Percentiles rank a stretch among this genome's conserved stretches.
Evolutionary conservation across 1,284 basidiomycete genomes (phyloP).

Genomic region (Tilletiopsis washingtonensis): DNA sequence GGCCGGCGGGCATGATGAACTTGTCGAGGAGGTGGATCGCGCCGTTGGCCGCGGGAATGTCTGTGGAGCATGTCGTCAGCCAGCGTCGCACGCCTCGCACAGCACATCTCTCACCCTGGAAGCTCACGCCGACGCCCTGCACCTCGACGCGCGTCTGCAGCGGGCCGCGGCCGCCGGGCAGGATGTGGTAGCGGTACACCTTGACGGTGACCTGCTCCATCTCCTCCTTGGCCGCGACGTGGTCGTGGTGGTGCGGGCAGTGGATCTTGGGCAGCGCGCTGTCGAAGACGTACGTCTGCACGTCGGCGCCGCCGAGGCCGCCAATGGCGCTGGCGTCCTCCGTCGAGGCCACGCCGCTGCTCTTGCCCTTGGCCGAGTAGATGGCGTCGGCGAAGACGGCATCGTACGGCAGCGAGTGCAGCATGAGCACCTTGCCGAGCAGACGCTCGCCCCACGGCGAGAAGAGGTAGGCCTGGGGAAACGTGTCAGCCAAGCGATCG

Average conservation of each 20-base stretch:
- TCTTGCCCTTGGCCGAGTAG: constrained; percentile 29
- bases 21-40: constrained; percentile 57
- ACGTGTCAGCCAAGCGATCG: no score
- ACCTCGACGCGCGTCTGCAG: constrained; percentile 54
- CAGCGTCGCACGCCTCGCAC: no score
- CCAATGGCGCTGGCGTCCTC: constrained; percentile 16
- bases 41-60: constrained; percentile 59
- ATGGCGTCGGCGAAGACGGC: constrained; percentile 57
- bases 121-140: constrained; percentile 53
- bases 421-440: constrained; percentile 60
- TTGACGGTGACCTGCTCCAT: constrained; percentile 28
- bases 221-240: constrained; percentile 11
- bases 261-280: constrained; percentile 19
- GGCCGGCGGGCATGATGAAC: constrained; percentile 21
- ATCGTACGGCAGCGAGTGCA: constrained; percentile 59
- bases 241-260: constrained; percentile 2
- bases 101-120: no score
- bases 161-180: constrained; percentile 41
- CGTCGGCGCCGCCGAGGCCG: constrained; percentile 20
- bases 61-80: no score
- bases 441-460: constrained; percentile 58
- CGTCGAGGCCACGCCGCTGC: constrained; percentile 12
- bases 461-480: constrained; percentile 66
- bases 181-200: constrained; percentile 27
- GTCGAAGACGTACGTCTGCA: constrained; percentile 28